These are phyloP conservation scores for Pyracantha coccinea DNA, from an alignment of 331 rosid genomes.

Conservation along the genomic window DNA sequence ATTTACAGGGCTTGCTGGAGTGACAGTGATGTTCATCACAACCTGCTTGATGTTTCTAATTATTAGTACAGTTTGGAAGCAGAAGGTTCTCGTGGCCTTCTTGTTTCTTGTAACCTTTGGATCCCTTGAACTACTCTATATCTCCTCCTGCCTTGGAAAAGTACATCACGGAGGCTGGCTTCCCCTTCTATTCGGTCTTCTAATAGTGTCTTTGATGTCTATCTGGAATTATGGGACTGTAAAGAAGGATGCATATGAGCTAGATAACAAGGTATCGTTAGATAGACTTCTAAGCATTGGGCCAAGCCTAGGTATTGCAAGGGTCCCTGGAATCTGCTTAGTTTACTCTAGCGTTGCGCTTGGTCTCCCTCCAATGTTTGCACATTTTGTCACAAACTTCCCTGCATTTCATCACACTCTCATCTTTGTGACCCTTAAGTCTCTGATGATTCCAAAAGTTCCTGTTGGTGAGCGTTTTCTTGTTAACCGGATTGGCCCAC, in stretches of 20 bases:
- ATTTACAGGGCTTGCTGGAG: conserved; percentile 28
- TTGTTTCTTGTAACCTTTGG: conserved; percentile 19
- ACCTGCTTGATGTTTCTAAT: conserved; percentile 34
- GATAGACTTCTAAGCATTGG: conserved; percentile 13
- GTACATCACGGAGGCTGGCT: conserved; percentile 31
- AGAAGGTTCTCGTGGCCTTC: conserved; percentile 1
- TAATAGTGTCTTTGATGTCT: conserved; percentile 19
- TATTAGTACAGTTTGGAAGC: conserved; percentile 22
- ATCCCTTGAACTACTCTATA: conserved; percentile 20
- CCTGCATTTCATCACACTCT: conserved; percentile 33
- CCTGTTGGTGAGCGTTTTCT: conserved; percentile 14
- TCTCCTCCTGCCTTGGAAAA: conserved; percentile 25
- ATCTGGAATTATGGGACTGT: conserved; percentile 31
- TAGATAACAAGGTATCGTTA: conserved; percentile 24
- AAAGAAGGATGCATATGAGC: conserved; percentile 20
- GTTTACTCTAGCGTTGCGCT: conserved; percentile 13
- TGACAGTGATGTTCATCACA: conserved; percentile 28
- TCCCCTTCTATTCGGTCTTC: conserved; percentile 4
- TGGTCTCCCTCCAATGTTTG: conserved; percentile 26
- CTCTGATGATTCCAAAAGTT: conserved; percentile 20
- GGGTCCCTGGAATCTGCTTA: conserved; percentile 29
- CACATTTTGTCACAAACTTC: conserved; percentile 28
- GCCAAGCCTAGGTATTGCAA: conserved; percentile 16
- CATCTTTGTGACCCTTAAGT: conserved; percentile 17
- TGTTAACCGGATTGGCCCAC: conserved; percentile 17